phyloP scores from a whole-genome alignment of 345 rosid species.

The Eucalyptus brandiana region DNA sequence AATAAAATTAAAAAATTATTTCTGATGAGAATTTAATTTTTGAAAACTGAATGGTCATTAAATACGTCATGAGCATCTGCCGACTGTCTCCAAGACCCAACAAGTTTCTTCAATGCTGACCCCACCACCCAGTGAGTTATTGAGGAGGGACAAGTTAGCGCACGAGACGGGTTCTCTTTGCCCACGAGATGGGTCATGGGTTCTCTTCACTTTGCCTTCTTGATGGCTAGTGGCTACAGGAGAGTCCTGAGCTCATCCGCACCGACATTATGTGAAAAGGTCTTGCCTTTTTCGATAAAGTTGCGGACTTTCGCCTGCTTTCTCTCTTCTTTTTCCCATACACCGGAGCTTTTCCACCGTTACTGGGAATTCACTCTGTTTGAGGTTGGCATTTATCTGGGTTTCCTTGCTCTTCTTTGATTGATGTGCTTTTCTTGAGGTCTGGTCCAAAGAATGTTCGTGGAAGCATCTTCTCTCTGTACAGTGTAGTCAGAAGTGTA shows the following conservation, averaged over 20 bases:
- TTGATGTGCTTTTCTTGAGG: neutral
- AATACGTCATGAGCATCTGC: no score
- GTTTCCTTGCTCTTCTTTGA: neutral
- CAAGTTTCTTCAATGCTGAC: neutral
- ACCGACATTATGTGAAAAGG: neutral
- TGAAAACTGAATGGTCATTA: no score
- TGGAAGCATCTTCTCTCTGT: neutral
- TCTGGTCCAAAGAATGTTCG: neutral
- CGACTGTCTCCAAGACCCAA: neutral
- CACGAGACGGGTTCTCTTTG: neutral
- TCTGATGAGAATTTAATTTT: accelerated
- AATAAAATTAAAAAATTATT: no score
- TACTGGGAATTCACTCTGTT: neutral
- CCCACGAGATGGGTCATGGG: neutral
- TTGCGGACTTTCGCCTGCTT: neutral
- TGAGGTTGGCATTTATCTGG: neutral
- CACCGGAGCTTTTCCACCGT: neutral
- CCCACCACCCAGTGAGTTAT: neutral
- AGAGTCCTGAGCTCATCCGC: neutral
- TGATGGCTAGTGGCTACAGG: neutral
- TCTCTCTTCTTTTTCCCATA: neutral
- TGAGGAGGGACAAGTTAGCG: neutral
- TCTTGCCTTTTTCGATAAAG: neutral
- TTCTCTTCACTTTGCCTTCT: neutral
- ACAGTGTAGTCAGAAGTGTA: neutral